These are phyloP conservation scores for Arabidopsis suecica DNA, from an alignment of 345 rosid species.

Conservation along the genomic window DNA sequence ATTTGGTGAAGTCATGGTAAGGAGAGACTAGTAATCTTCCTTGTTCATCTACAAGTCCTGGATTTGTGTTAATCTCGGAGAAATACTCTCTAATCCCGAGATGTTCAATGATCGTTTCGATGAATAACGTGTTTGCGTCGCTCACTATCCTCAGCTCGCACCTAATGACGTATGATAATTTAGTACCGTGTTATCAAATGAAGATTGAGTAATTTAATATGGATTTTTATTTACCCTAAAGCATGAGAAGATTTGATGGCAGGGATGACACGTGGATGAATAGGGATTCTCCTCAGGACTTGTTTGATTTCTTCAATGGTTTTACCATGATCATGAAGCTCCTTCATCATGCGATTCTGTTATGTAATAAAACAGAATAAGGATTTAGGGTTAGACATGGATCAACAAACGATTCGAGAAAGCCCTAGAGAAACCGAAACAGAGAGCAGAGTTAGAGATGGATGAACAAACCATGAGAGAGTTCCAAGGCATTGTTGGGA, in stretches of 20 bases:
- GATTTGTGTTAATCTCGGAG: constrained; percentile 80
- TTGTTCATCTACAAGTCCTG: constrained; percentile 63
- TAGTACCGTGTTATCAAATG: background rate
- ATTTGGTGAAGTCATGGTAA: constrained; percentile 62
- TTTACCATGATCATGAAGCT: constrained; percentile 63
- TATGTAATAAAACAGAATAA: background rate
- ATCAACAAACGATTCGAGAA: background rate
- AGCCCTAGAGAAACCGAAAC: background rate
- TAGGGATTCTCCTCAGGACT: constrained; percentile 56
- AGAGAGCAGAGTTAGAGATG: background rate
- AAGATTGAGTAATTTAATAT: background rate
- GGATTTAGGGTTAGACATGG: background rate
- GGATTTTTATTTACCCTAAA: constrained; percentile 65
- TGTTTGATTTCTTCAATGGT: constrained; percentile 65
- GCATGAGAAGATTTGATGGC: constrained; percentile 82
- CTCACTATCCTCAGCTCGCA: constrained; percentile 85
- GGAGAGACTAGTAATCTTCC: constrained; percentile 65
- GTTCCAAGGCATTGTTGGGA: constrained; percentile 85
- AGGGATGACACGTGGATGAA: constrained; percentile 70
- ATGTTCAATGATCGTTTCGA: constrained; percentile 71
- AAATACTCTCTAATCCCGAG: constrained; percentile 64
- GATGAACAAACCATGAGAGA: constrained; percentile 64
- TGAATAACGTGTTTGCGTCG: constrained; percentile 79
- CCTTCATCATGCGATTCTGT: constrained; percentile 84
- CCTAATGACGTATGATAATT: constrained; percentile 43